A percentile compares a stretch with the other conserved stretches of the same genome.
Evolutionary conservation across 768 basidiomycete genomes (phyloP).

Genomic region (Russula ochroleuca): DNA sequence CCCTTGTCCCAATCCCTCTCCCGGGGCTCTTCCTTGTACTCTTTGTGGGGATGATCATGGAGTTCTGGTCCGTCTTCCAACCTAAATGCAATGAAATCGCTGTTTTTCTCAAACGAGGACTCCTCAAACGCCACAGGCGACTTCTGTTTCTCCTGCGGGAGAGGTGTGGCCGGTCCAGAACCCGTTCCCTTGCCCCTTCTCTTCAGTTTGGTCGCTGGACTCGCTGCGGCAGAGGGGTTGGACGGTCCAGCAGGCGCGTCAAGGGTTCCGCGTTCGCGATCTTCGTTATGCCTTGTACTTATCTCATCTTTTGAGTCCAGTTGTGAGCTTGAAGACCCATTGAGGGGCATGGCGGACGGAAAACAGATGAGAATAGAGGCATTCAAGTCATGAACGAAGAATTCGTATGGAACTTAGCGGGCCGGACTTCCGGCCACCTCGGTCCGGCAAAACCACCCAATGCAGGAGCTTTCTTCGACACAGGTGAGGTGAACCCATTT

Average conservation of each 20-base stretch:
- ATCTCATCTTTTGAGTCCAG: not conserved
- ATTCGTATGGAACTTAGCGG: not conserved
- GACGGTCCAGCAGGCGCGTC: constrained; percentile 10
- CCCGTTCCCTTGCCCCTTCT: constrained; percentile 3
- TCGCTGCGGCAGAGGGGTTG: not conserved
- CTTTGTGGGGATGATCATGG: constrained; percentile 26
- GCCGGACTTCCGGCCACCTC: not conserved
- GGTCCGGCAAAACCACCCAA: not conserved
- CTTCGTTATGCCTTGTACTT: not conserved
- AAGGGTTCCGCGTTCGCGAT: not conserved
- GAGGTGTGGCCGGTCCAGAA: constrained; percentile 13
- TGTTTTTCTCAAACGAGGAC: constrained; percentile 18
- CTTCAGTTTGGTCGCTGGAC: constrained; percentile 9
- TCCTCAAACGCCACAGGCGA: not conserved
- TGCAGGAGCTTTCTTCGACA: too few relatives aligned
- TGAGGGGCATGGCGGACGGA: constrained; percentile 1
- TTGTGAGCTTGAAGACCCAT: not conserved
- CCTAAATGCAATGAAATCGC: constrained; percentile 22
- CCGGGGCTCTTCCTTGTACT: constrained; percentile 5
- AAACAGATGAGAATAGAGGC: not conserved
- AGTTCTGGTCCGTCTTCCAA: constrained; percentile 21
- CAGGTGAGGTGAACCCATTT: not conserved
- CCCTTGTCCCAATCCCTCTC: constrained; percentile 26
- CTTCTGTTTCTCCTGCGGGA: not conserved
- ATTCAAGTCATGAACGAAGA: not conserved